Conservation (phyloP, 768 basidiomycete species). For the Pleurotus pulmonarius region DNA sequence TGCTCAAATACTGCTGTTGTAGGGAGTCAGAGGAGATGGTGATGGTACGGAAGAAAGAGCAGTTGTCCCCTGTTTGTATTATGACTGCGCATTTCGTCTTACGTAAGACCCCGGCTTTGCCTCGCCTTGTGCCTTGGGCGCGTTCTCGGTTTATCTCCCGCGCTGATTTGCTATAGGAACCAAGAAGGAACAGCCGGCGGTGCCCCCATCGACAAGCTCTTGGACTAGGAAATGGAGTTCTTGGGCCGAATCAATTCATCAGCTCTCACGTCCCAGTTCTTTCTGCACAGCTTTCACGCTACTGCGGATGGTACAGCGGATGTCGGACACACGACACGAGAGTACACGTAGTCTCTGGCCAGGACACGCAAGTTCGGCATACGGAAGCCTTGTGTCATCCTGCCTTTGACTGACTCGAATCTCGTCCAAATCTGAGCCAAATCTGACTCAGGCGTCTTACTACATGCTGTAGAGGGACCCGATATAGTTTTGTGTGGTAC, state of each 20-base stretch:
- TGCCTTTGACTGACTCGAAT: no score
- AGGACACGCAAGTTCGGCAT: no score
- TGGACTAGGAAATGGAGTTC: no score
- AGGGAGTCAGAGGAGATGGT: slow-evolving; percentile 18
- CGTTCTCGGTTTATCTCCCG: neutral
- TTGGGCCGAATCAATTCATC: neutral
- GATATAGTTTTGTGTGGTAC: neutral
- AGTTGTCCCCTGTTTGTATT: slow-evolving; percentile 1
- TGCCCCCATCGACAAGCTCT: no score
- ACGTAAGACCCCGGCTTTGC: neutral
- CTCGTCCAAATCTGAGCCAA: no score
- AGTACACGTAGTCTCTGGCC: no score
- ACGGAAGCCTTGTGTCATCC: no score
- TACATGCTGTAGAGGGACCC: no score
- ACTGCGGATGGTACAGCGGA: neutral
- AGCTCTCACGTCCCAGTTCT: neutral
- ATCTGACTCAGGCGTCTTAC: no score
- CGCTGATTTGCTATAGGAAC: neutral
- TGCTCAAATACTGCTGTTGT: slow-evolving; percentile 10
- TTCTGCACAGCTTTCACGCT: slow-evolving; percentile 2
- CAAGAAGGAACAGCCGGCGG: no score
- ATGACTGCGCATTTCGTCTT: slow-evolving; percentile 3
- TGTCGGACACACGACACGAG: neutral
- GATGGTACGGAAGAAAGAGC: slow-evolving; percentile 18
- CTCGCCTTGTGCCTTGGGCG: neutral